These are phyloP conservation scores for Saccharomycopsis olivae DNA, from an alignment of 805 yeast species.

Conservation along the genomic window DNA sequence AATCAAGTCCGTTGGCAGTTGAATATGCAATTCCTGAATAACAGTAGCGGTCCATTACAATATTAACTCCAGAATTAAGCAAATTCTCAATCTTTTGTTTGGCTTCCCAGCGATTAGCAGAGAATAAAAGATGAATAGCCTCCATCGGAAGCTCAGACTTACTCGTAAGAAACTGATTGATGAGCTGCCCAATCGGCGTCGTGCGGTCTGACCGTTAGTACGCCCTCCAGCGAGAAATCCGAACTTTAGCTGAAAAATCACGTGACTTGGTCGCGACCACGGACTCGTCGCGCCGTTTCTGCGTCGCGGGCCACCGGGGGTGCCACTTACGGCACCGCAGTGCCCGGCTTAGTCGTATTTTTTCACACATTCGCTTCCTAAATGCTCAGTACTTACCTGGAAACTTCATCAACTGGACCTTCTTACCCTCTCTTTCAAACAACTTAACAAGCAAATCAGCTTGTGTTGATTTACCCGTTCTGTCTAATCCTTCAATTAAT, in stretches of 20 bases:
- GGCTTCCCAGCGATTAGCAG: constrained; percentile 93
- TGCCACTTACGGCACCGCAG: too few relatives aligned
- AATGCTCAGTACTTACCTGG: constrained; percentile 34
- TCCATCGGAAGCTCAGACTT: constrained; percentile 50
- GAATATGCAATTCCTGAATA: constrained; percentile 93
- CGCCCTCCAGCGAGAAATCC: constrained; percentile 2
- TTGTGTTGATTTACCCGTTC: constrained; percentile 94
- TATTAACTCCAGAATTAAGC: constrained; percentile 41
- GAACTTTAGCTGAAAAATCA: too few relatives aligned
- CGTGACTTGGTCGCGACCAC: too few relatives aligned
- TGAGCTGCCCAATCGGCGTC: constrained; percentile 71
- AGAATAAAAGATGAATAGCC: constrained; percentile 76
- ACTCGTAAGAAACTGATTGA: constrained; percentile 59
- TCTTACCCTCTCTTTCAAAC: constrained; percentile 24
- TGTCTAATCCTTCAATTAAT: constrained; percentile 83
- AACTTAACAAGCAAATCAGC: constrained; percentile 31
- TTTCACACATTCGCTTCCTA: not conserved
- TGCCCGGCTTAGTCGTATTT: too few relatives aligned
- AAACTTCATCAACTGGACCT: constrained; percentile 53
- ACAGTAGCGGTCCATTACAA: constrained; percentile 78
- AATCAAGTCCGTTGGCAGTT: constrained; percentile 65
- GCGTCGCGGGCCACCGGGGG: too few relatives aligned
- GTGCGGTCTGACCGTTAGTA: constrained; percentile 46
- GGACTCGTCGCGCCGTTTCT: too few relatives aligned
- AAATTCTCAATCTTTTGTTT: constrained; percentile 34